Conservation (phyloP, 179 eudicot genomes). For the Silene coronaria region DNA sequence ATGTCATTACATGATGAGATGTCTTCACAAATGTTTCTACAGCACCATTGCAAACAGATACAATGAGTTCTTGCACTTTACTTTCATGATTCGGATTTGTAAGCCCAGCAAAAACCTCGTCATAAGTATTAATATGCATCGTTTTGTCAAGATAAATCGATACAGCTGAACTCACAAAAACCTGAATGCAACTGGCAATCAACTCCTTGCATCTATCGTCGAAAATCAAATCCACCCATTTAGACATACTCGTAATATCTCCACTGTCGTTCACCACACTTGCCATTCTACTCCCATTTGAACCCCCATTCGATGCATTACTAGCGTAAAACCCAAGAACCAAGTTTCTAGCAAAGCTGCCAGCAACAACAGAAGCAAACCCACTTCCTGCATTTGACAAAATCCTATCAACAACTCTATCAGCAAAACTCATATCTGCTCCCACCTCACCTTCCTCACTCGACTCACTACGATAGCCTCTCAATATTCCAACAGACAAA, state of each 20-base stretch:
- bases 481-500: conserved; percentile 48
- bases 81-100: conserved; percentile 70
- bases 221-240: conserved; percentile 44
- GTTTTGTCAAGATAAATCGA: conserved; percentile 75
- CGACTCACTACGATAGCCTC: conserved; percentile 37
- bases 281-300: conserved; percentile 22
- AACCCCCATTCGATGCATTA: conserved; percentile 16
- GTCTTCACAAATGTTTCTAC: conserved; percentile 78
- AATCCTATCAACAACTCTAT: conserved; percentile 54
- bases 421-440: conserved; percentile 33
- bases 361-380: conserved; percentile 68
- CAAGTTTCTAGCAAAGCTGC: conserved; percentile 79
- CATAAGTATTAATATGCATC: conserved; percentile 49
- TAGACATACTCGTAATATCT: conserved; percentile 23
- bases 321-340: conserved; percentile 46
- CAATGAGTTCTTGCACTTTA: conserved; percentile 46
- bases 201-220: conserved; percentile 42
- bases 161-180: conserved; percentile 74
- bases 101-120: conserved; percentile 63
- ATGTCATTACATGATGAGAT: conserved; percentile 62
- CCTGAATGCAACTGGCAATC: conserved; percentile 57
- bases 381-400: conserved; percentile 64
- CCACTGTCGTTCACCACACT: conserved; percentile 18
- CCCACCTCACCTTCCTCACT: conserved; percentile 26
- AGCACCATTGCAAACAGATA: conserved; percentile 62